phyloP scores from a whole-genome alignment of 306 rosid genomes.

The Cicer bijugum region DNA sequence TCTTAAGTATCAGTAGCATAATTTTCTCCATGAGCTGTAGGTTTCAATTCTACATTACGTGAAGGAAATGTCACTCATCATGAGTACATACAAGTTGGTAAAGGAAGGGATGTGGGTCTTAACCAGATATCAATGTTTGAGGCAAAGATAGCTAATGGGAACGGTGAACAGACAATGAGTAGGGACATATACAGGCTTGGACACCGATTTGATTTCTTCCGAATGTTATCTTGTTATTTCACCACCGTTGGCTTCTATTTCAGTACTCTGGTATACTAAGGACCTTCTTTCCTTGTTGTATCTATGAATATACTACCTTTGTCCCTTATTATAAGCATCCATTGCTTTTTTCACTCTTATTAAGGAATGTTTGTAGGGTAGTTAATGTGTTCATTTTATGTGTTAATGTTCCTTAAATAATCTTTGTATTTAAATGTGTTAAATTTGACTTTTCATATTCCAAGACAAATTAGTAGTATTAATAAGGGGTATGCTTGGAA shows the following conservation, averaged over 20 bases:
- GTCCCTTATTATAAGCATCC: no score
- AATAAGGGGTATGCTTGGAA: no score
- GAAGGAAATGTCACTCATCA: slow-evolving; percentile 95
- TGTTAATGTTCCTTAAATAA: no score
- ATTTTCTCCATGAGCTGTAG: slow-evolving; percentile 52
- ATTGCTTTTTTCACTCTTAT: no score
- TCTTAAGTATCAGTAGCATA: slow-evolving; percentile 12
- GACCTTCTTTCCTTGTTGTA: slow-evolving; percentile 32
- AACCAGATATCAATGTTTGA: slow-evolving; percentile 97
- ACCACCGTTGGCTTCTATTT: slow-evolving; percentile 94
- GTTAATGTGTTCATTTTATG: no score
- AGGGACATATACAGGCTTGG: slow-evolving; percentile 96
- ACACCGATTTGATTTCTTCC: slow-evolving; percentile 92
- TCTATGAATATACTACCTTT: slow-evolving; percentile 27
- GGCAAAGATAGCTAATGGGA: slow-evolving; percentile 95
- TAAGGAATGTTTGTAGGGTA: no score
- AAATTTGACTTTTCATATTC: no score
- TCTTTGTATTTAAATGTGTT: no score
- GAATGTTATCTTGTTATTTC: slow-evolving; percentile 85
- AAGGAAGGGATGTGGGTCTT: slow-evolving; percentile 96
- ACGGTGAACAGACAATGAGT: slow-evolving; percentile 94
- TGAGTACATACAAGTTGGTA: slow-evolving; percentile 97
- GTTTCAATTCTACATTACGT: slow-evolving; percentile 91
- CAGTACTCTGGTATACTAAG: slow-evolving; percentile 81
- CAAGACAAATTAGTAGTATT: no score